Evolutionary conservation across 2,329 filamentous ascomycete genomes (phyloP).

Genomic region (Rhexocercosporidium sp.): DNA sequence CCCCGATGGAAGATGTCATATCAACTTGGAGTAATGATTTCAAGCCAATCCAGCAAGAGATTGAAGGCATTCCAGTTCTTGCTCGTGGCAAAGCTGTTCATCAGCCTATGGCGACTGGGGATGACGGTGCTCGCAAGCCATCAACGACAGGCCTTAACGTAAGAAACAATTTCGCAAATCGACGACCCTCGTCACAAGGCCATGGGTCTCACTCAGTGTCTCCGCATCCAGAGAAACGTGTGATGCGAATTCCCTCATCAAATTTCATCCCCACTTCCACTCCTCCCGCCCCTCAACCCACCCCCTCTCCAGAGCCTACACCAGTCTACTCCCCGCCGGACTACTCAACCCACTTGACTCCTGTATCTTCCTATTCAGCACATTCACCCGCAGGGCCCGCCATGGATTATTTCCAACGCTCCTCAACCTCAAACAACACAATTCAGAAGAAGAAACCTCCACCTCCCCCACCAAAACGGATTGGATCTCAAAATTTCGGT

Average conservation of each 20-base stretch:
- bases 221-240: constrained; percentile 33
- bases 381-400: constrained; percentile 38
- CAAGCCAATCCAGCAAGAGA: constrained; percentile 65
- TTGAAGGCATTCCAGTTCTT: constrained; percentile 69
- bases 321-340: constrained; percentile 30
- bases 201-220: constrained; percentile 27
- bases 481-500: constrained; percentile 51
- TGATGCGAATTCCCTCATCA: constrained; percentile 35
- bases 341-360: constrained; percentile 36
- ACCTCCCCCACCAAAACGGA: constrained; percentile 68
- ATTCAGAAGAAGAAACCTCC: constrained; percentile 78
- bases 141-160: constrained; percentile 39
- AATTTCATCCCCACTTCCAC: constrained; percentile 24
- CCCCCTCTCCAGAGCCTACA: constrained; percentile 31
- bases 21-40: constrained; percentile 68
- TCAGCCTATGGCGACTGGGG: constrained; percentile 50
- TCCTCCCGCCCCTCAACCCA: constrained; percentile 31
- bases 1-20: constrained; percentile 74
- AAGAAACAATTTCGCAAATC: constrained; percentile 48
- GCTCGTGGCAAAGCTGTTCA: constrained; percentile 70
- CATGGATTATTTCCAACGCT: constrained; percentile 42
- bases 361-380: constrained; percentile 35
- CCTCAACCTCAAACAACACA: constrained; percentile 33
- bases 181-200: constrained; percentile 49
- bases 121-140: constrained; percentile 38